Evolutionary conservation across 1,284 basidiomycete species (phyloP).

Genomic region (Inonotus obliquus): DNA sequence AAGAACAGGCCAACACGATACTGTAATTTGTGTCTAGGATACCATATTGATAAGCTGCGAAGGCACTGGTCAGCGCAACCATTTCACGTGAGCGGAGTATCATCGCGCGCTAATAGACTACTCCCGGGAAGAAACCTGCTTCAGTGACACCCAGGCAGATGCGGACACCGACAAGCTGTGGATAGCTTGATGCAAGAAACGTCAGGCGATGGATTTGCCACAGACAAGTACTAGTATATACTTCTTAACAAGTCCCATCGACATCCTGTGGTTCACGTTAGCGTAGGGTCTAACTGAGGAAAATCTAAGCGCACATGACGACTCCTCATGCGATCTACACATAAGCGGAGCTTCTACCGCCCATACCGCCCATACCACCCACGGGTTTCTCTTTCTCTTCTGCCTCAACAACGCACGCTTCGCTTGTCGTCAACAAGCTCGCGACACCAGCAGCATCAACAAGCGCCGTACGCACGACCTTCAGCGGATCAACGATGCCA

Average conservation of each 20-base stretch:
- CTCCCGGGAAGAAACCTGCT: constrained; percentile 66
- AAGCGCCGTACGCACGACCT: constrained; percentile 90
- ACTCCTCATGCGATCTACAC: constrained; percentile 43
- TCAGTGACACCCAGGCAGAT: constrained; percentile 58
- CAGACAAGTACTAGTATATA: constrained; percentile 23
- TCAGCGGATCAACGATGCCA: constrained; percentile 92
- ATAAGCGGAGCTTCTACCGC: constrained; percentile 40
- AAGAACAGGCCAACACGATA: constrained; percentile 43
- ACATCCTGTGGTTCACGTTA: constrained; percentile 36
- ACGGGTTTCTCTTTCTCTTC: constrained; percentile 76
- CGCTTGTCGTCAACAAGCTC: constrained; percentile 88
- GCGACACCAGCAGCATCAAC: constrained; percentile 87
- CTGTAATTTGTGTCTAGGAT: constrained; percentile 46
- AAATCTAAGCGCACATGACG: constrained; percentile 34
- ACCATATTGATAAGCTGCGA: constrained; percentile 44
- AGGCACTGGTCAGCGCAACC: not conserved
- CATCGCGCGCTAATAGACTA: constrained; percentile 49
- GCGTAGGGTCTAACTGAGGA: not conserved
- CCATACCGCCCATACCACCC: constrained; percentile 57
- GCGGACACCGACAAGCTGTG: constrained; percentile 32
- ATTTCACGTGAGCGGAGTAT: not conserved
- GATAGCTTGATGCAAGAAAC: constrained; percentile 29
- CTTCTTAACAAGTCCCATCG: constrained; percentile 65
- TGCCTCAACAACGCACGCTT: constrained; percentile 90
- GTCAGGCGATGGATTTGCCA: constrained; percentile 35